Base-by-base conservation (phyloP, 1,284 basidiomycete genomes). In the Pisolithus thermaeus region DNA sequence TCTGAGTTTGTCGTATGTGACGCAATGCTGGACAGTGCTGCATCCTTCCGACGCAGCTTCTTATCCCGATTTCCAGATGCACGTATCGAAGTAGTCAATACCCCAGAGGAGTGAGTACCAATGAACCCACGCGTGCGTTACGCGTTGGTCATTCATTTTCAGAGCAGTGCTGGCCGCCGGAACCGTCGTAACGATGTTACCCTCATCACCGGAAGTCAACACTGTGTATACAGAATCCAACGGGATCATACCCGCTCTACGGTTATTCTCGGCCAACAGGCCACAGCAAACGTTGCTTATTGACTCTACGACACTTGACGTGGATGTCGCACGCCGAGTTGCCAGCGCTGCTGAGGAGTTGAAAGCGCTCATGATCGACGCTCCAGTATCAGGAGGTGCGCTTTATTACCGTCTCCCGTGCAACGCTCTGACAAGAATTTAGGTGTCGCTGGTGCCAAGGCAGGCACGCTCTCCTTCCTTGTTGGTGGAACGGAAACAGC, bases 391-490 rank as follows among this genome's bases (percentile, higher is more conserved):
- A 35, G 92, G 92, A 52, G 93, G 92, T 81, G 63, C 54, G 81
- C 65, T 16, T 18, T 57, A 53, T 39, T 43, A 42, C 48, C 42
- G 39, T 23, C 25, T 28, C 22, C n/a, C 25, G 38, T 35, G 8
- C 9, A 35, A 47, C 38, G 20, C 25, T 38, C 44, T 25, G 18
- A 25, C 42, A 25, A 49, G 16, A 47, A 37, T 18, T 8, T 56
- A 89, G 86, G 89, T 40, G 90, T 92, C 7, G 73, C 87, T 16
- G 92, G 92, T 22, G 93, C 93, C 8, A 84, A 87, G 62, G 87
- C 87, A 6, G 90, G 79, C 30, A 91, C 90, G 0, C 75, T 96
- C n/a, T 84, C 89, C n/a, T 96, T 96, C 75, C 85, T 96, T 51
- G 89, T 93, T 25, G 92, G 92, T n/a, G 89, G 91, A 5, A 74